Conservation (phyloP, 495 filamentous ascomycete species). For the Achaetomiella virescens region DNA sequence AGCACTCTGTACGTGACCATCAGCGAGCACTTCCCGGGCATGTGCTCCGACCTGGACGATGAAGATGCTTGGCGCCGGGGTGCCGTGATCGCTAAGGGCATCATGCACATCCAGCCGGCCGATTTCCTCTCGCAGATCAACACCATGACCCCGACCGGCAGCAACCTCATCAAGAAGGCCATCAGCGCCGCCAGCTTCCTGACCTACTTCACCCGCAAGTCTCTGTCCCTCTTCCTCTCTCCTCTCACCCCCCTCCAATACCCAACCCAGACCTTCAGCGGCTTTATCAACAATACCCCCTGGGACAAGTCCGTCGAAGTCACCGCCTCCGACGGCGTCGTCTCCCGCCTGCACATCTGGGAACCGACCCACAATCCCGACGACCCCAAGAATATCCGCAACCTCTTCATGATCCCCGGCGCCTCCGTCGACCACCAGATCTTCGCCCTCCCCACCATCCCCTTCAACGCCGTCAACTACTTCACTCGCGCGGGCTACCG, state of each 20-base stretch:
- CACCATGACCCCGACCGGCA: conserved; percentile 48
- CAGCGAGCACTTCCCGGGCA: conserved; percentile 31
- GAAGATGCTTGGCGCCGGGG: conserved; percentile 35
- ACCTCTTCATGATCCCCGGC: conserved; percentile 57
- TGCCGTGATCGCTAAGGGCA: conserved; percentile 49
- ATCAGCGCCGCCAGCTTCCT: conserved; percentile 46
- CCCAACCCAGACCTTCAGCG: conserved; percentile 39
- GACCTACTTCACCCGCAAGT: conserved; percentile 51
- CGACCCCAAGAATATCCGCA: conserved; percentile 29
- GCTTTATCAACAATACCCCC: conserved; percentile 46
- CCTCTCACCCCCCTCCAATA: conserved; percentile 52
- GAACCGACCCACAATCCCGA: conserved; percentile 37
- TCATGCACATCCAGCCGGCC: conserved; percentile 49
- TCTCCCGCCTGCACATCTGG: conserved; percentile 50
- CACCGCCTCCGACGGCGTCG: conserved; percentile 45
- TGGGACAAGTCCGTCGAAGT: conserved; percentile 35
- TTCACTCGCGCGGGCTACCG: conserved; percentile 55
- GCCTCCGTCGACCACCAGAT: conserved; percentile 59
- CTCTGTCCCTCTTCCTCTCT: conserved; percentile 48
- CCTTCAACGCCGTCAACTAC: conserved; percentile 59
- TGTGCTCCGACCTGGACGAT: conserved; percentile 29
- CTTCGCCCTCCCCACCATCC: conserved; percentile 58
- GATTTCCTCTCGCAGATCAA: conserved; percentile 55
- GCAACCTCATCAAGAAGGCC: conserved; percentile 37
- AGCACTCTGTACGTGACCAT: conserved; percentile 57